Base-by-base conservation (phyloP, 2,329 filamentous ascomycete genomes). In the Samsoniella hepiali region DNA sequence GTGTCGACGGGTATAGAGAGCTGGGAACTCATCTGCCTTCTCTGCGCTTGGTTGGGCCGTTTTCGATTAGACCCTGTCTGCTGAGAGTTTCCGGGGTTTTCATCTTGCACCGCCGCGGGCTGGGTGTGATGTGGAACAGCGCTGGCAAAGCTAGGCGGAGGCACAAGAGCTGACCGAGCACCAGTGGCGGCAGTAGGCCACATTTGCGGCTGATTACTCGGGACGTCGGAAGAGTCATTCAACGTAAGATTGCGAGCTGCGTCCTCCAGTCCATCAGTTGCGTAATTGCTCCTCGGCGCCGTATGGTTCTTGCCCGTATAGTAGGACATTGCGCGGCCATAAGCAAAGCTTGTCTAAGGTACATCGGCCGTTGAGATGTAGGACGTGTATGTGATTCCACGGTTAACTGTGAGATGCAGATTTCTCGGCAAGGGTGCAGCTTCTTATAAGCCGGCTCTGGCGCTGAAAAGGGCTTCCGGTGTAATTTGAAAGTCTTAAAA, bases 21-120 rank as follows among this genome's bases (percentile, higher is more conserved):
- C 66, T 88, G 82, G 5, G 84, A 79, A 63, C 80, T 86, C 83
- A 87, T 85, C 68, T 88, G 84, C 29, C 86, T 81, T 56, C 86
- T 79, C 68, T 88, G 84, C 1, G 86, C 85, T 69, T 89, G 86
- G 65, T 89, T 89, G 3, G 78, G 81, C 29, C 85, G 83, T 68
- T 81, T 86, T 68, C 77, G 76, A 58, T 68, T 65, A n/a, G 70
- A 63, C 60, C 40, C 13, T 22, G 58, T 59, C 49, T 44, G 40
- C 31, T 38, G 58, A 31, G 32, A 53, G n/a, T 13, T 27, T 4
- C 31, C 17, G n/a, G n/a, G 10, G 10, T n/a, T 40, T 29, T 13
- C 32, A 13, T 36, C 17, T 34, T 53, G 31, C 31, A 27, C 5
- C 32, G 27, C 51, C 22, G 51, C 22, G 27, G n/a, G 11, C 22